Percentiles rank a stretch among this genome's conserved stretches.
Evolutionary conservation across 1,139 yeast genomes (phyloP).

Genomic region (Sugiyamaella castrensis): DNA sequence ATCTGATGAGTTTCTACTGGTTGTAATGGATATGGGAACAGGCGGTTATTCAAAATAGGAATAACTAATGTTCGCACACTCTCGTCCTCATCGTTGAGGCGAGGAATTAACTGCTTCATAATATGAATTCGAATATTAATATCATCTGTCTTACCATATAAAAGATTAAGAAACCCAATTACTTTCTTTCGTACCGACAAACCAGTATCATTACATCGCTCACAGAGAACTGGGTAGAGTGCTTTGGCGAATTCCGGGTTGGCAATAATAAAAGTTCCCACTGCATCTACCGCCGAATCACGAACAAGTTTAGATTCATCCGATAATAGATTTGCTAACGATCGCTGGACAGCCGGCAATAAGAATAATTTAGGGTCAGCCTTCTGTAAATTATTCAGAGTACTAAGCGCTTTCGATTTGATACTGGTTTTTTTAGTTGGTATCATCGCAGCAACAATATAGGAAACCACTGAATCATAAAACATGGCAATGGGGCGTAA

Average conservation of each 20-base stretch:
- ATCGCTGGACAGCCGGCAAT: slow-evolving; percentile 49
- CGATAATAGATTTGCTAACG: slow-evolving; percentile 50
- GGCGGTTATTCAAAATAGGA: too few relatives aligned
- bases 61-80: too few relatives aligned
- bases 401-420: slow-evolving; percentile 62
- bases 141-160: too few relatives aligned
- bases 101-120: too few relatives aligned
- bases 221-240: slow-evolving; percentile 51
- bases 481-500: slow-evolving; percentile 40
- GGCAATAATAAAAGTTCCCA: slow-evolving; percentile 49
- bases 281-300: slow-evolving; percentile 69
- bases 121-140: too few relatives aligned
- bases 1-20: too few relatives aligned
- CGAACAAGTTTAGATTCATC: slow-evolving; percentile 71
- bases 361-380: slow-evolving; percentile 51
- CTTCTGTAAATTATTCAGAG: slow-evolving; percentile 51
- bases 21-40: too few relatives aligned
- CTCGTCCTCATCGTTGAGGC: too few relatives aligned
- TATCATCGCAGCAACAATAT: slow-evolving; percentile 49
- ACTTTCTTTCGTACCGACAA: slow-evolving; percentile 63
- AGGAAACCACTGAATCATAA: slow-evolving; percentile 53
- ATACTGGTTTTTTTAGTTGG: slow-evolving; percentile 53
- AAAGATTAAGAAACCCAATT: slow-evolving; percentile 35
- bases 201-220: slow-evolving; percentile 57
- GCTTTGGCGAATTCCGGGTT: slow-evolving; percentile 47